A percentile compares a stretch with the other conserved stretches of the same genome.
These are phyloP conservation scores for Hapsidospora chrysogenum DNA, from an alignment of 495 filamentous ascomycete species.

Conservation along the genomic window DNA sequence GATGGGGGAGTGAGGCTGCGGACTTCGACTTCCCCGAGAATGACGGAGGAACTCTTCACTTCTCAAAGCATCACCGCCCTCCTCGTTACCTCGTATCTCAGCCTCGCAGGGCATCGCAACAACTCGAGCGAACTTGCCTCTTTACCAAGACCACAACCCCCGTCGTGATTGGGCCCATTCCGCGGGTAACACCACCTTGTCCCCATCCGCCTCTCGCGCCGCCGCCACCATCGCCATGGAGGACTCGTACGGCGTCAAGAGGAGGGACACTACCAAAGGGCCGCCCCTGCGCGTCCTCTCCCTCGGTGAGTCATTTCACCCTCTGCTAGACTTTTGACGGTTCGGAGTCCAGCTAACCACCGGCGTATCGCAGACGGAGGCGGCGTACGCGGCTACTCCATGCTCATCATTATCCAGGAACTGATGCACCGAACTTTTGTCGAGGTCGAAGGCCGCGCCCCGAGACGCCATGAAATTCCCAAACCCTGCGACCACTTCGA, in stretches of 20 bases:
- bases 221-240: too few relatives aligned
- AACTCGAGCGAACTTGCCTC: too few relatives aligned
- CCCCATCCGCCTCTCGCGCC: too few relatives aligned
- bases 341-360: constrained; percentile 5
- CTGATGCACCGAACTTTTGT: constrained; percentile 90
- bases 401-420: constrained; percentile 88
- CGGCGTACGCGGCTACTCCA: constrained; percentile 92
- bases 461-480: constrained; percentile 72
- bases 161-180: too few relatives aligned
- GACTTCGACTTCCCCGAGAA: too few relatives aligned
- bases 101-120: too few relatives aligned
- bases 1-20: too few relatives aligned
- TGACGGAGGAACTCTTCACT: too few relatives aligned
- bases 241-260: constrained; percentile 11
- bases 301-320: constrained; percentile 44
- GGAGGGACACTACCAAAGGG: constrained; percentile 89
- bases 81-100: too few relatives aligned
- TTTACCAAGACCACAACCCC: too few relatives aligned
- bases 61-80: too few relatives aligned
- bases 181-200: too few relatives aligned
- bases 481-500: constrained; percentile 98
- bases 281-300: constrained; percentile 84
- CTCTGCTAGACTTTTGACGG: neutral
- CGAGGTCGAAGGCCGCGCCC: constrained; percentile 67
- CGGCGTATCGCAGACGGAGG: constrained; percentile 55